Conservation (phyloP, 2,329 filamentous ascomycete species). For the Claviceps paspali region DNA sequence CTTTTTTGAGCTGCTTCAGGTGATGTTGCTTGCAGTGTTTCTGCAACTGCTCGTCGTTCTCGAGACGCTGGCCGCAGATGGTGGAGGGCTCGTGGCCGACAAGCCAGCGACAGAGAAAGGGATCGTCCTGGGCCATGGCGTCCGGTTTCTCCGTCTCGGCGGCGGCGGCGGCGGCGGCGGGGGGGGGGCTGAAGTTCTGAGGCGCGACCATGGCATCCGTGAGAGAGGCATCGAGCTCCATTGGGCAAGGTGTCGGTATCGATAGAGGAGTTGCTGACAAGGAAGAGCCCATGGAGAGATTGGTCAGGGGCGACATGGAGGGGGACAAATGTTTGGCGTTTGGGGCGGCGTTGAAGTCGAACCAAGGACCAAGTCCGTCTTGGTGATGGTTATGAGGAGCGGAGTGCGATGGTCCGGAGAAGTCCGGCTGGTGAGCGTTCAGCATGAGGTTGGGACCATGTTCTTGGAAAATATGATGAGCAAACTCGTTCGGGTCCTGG, state of each 20-base stretch:
- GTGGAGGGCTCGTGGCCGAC: conserved; percentile 6
- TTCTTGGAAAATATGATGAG: conserved; percentile 16
- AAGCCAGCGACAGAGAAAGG: conserved; percentile 21
- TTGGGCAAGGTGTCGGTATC: conserved; percentile 9
- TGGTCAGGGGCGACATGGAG: conserved; percentile 11
- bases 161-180: neutral
- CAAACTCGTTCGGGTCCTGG: conserved; percentile 13
- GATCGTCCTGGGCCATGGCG: conserved; percentile 10
- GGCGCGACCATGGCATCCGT: too few relatives aligned
- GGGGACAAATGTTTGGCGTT: conserved; percentile 9
- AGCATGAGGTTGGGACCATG: conserved; percentile 10
- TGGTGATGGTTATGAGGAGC: conserved; percentile 3
- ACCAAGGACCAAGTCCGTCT: neutral
- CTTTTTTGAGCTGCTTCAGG: conserved; percentile 28
- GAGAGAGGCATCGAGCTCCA: conserved; percentile 10
- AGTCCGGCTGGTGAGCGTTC: conserved; percentile 6
- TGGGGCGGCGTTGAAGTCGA: conserved; percentile 1
- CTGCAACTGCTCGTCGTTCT: conserved; percentile 34
- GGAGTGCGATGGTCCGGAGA: conserved; percentile 1
- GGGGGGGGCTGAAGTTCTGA: too few relatives aligned
- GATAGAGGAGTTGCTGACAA: conserved; percentile 9
- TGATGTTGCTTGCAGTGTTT: conserved; percentile 38
- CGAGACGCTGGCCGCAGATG: conserved; percentile 22
- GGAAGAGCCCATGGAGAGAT: conserved; percentile 11
- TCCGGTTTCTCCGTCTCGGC: conserved; percentile 8